Conservation (phyloP, 2,329 filamentous ascomycete genomes). For the Polychaeton citri region DNA sequence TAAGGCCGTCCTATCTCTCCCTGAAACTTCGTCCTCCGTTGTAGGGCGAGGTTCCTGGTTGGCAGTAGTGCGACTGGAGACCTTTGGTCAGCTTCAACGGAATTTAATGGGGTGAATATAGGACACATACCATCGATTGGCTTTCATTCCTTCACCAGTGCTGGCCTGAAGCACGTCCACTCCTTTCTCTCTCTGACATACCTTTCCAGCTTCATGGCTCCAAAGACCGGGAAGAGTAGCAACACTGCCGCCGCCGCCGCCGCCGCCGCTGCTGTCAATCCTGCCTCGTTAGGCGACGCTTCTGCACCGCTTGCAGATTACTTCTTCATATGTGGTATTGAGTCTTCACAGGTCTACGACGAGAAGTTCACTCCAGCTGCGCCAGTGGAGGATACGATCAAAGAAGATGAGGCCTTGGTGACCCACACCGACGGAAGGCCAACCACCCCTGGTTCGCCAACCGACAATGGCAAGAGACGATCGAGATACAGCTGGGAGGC, state of each 20-base stretch:
- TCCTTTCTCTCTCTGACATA: no score
- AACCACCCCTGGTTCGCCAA: conserved; percentile 29
- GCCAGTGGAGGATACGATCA: conserved; percentile 43
- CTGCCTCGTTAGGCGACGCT: conserved; percentile 12
- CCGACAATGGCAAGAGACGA: conserved; percentile 22
- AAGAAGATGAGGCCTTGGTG: conserved; percentile 46
- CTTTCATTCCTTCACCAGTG: neutral
- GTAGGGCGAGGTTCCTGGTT: no score
- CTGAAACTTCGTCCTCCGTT: no score
- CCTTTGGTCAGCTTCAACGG: no score
- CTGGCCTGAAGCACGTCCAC: no score
- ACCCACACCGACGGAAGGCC: conserved; percentile 35
- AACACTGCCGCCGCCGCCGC: neutral
- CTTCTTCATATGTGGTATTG: conserved; percentile 49
- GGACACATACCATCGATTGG: neutral
- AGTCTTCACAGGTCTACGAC: conserved; percentile 38
- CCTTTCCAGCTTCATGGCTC: neutral
- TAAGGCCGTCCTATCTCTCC: neutral
- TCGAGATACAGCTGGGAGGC: conserved; percentile 34
- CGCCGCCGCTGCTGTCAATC: neutral
- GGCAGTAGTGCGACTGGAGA: no score
- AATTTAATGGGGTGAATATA: neutral
- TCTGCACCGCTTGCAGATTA: conserved; percentile 49
- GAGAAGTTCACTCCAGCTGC: conserved; percentile 20
- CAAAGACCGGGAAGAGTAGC: neutral